phyloP scores from a whole-genome alignment of 2,329 filamentous ascomycete species.

The Emergomyces pasteurianus region DNA sequence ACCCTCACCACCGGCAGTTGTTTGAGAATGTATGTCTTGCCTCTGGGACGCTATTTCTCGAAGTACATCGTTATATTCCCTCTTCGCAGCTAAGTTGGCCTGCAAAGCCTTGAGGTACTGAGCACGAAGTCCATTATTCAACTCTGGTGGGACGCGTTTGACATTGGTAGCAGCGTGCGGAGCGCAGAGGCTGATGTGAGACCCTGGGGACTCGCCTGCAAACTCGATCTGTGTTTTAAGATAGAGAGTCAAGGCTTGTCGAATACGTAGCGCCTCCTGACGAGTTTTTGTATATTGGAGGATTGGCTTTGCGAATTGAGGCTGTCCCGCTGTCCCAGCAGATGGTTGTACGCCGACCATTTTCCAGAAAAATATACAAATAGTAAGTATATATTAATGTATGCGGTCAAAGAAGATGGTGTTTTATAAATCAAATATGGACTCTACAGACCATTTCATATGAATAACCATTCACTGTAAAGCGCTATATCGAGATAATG shows the following conservation, averaged over 20 bases:
- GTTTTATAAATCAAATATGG: background rate
- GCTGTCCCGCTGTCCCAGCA: background rate
- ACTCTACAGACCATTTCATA: background rate
- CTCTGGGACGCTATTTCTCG: conserved; percentile 22
- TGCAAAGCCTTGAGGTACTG: conserved; percentile 37
- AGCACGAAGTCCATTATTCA: conserved; percentile 29
- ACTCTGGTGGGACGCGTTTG: conserved; percentile 25
- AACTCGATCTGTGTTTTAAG: conserved; percentile 26
- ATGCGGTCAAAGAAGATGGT: background rate
- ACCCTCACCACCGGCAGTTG: conserved; percentile 9
- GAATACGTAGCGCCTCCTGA: conserved; percentile 28
- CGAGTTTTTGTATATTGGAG: conserved; percentile 28
- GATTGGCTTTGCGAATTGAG: conserved; percentile 21
- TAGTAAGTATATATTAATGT: too few species aligned
- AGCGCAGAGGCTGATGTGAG: conserved; percentile 26
- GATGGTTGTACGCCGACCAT: background rate
- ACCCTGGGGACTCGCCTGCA: conserved; percentile 18
- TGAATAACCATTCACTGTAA: background rate
- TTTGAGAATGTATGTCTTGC: conserved; percentile 13
- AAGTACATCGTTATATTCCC: conserved; percentile 24
- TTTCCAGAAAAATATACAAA: background rate
- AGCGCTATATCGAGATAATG: background rate
- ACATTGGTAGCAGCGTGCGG: conserved; percentile 22
- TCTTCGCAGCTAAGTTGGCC: conserved; percentile 29
- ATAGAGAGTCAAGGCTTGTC: conserved; percentile 28